Evolutionary conservation across 345 rosid species (phyloP), one percentile per base, ranked within the genome.

Genomic region (Eucalyptus tenuipes): DNA sequence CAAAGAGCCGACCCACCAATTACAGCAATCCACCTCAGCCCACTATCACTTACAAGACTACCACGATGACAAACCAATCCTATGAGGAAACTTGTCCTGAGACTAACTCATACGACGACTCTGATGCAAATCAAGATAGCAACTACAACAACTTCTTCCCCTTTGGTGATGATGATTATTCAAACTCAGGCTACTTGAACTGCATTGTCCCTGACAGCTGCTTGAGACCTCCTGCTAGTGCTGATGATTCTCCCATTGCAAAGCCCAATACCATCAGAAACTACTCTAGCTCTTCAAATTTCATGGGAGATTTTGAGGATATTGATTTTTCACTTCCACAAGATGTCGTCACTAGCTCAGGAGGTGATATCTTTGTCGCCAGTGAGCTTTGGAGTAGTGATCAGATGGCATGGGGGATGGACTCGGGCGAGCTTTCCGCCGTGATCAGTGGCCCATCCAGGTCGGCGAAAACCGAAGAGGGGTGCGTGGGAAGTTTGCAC

Each of bases 181-280:
- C 92, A 48, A 89, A 96, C 93, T 97, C 99, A 0, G 99, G 99
- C 75, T 96, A 96, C 94, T 91, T 97, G 94, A 95, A 94, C 90
- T 96, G 98, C 94, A 95, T 97, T 91, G 99, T 97, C 85, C 99
- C 99, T 47, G 95, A 95, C 85, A 95, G 91, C 92, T 97, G 99
- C 94, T 91, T 97, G 88, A 96, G 95, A 89, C 99, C 98, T 53
- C 93, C 98, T 86, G 88, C 95, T 24, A 88, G 87, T 59, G 89
- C 92, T 81, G 85, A 88, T 22, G 47, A 75, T 22, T 22, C 82
- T 37, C 82, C 82, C 27, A 37, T 10, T 75, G 47, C 82, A 75
- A 75, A 75, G 82, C 47, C 82, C 42, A 6, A 75, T 20, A 20
- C 27, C 24, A 40, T 20, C 13, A 75, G 82, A 37, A 75, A 40